phyloP scores from a whole-genome alignment of 768 basidiomycete genomes.

The Omphalotus guepiniiformis region DNA sequence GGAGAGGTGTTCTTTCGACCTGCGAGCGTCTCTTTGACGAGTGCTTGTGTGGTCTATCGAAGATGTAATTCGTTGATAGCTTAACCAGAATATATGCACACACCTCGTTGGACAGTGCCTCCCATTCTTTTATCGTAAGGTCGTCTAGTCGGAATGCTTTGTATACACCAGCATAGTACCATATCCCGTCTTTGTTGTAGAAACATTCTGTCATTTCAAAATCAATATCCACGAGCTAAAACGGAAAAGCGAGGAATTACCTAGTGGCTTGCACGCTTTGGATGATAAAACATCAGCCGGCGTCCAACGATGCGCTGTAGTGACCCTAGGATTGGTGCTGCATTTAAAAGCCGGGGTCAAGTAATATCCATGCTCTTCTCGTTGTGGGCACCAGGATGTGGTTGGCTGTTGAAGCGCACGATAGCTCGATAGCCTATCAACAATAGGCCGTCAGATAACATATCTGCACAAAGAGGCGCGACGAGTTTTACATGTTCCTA shows the following conservation, averaged over 20 bases:
- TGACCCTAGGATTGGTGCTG: constrained; percentile 71
- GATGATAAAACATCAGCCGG: constrained; percentile 59
- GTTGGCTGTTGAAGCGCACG: constrained; percentile 63
- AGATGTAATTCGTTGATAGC: constrained; percentile 3
- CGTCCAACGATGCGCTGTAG: constrained; percentile 73
- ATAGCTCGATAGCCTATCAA: constrained; percentile 56
- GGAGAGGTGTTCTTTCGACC: constrained; percentile 74
- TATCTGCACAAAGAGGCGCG: not conserved
- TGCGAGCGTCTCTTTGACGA: constrained; percentile 69
- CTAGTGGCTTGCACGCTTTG: constrained; percentile 59
- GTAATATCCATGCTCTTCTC: constrained; percentile 80
- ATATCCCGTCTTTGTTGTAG: constrained; percentile 73
- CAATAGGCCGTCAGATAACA: not conserved
- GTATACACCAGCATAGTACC: constrained; percentile 85
- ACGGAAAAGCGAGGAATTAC: constrained; percentile 26
- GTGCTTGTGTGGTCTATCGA: constrained; percentile 53
- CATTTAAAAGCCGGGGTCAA: constrained; percentile 74
- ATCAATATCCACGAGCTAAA: not conserved
- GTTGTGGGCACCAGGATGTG: constrained; percentile 76
- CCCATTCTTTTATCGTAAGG: constrained; percentile 66
- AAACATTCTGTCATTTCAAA: constrained; percentile 56
- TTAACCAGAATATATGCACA: constrained; percentile 10
- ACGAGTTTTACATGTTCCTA: constrained; percentile 49
- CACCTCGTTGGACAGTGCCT: constrained; percentile 61
- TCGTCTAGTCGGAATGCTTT: constrained; percentile 62